Percentiles rank a stretch among this genome's conserved stretches.
Evolutionary conservation across 176 grass and related monocot genomes (phyloP).

Genomic region (Bonia amplexicaulis): DNA sequence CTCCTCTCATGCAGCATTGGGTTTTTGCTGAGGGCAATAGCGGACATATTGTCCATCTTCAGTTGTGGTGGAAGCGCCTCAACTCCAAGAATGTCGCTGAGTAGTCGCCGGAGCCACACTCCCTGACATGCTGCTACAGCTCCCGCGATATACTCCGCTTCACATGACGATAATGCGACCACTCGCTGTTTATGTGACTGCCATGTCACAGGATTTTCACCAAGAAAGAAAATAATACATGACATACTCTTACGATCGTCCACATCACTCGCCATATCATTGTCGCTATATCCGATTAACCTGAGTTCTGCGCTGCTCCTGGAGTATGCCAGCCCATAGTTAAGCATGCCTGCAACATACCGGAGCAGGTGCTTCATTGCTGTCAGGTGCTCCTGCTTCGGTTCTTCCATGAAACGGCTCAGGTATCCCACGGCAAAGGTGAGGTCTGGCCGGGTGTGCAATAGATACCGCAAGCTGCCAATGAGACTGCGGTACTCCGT

Average conservation of each 20-base stretch:
- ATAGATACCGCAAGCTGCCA: neutral
- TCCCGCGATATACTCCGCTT: neutral
- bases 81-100: fast-evolving
- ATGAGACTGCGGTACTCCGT: neutral
- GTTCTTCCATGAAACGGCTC: neutral
- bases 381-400: neutral
- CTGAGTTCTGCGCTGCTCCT: fast-evolving
- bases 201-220: neutral
- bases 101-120: fast-evolving
- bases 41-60: neutral
- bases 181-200: neutral
- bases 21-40: neutral
- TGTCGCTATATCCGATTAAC: neutral
- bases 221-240: fast-evolving
- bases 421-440: neutral
- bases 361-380: neutral
- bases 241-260: neutral
- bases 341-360: fast-evolving
- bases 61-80: fast-evolving
- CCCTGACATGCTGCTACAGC: neutral
- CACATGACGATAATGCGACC: neutral
- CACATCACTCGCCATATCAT: neutral
- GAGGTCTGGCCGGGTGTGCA: neutral
- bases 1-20: neutral
- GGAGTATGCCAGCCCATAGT: neutral